Percentiles rank a stretch among this genome's conserved stretches.
Conservation (phyloP, 495 filamentous ascomycete species). For the Penicillium ochrochloron region DNA sequence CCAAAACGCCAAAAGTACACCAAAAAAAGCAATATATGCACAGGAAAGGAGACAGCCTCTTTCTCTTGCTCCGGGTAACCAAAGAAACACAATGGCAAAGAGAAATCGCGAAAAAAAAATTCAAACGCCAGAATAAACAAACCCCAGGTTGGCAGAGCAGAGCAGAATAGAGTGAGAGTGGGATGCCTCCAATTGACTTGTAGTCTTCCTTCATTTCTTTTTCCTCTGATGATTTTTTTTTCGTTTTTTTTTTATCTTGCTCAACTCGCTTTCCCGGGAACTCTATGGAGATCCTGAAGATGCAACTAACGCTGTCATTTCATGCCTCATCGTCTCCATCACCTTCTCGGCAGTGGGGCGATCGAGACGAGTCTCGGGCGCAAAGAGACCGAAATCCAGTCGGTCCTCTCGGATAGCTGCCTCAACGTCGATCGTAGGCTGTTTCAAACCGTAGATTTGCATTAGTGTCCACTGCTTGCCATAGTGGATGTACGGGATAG, state of each 20-base stretch:
- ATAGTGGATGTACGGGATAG: conserved; percentile 12
- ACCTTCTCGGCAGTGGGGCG: conserved; percentile 25
- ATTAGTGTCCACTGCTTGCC: conserved; percentile 20
- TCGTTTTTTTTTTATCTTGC: neutral
- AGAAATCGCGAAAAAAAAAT: conserved; percentile 12
- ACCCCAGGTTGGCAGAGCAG: neutral
- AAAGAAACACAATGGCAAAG: neutral
- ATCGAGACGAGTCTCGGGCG: conserved; percentile 28
- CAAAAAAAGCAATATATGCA: conserved; percentile 32
- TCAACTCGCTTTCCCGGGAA: neutral
- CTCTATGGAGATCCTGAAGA: conserved; percentile 14
- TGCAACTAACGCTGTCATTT: conserved; percentile 25
- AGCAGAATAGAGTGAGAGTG: neutral
- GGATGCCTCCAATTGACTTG: too few species aligned
- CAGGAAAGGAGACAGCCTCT: conserved; percentile 23
- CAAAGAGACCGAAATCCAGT: conserved; percentile 44
- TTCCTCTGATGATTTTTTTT: neutral
- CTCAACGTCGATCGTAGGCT: conserved; percentile 45
- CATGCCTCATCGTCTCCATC: conserved; percentile 29
- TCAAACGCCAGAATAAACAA: conserved; percentile 10
- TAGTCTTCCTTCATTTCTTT: neutral
- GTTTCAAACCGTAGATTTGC: conserved; percentile 23
- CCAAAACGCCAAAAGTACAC: conserved; percentile 25
- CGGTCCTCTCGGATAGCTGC: conserved; percentile 35
- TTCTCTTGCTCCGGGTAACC: conserved; percentile 1